Percentiles rank a stretch among this genome's conserved stretches.
These are phyloP conservation scores for Hortaea sp. DNA, from an alignment of 2,329 filamentous ascomycete genomes.

Conservation along the genomic window DNA sequence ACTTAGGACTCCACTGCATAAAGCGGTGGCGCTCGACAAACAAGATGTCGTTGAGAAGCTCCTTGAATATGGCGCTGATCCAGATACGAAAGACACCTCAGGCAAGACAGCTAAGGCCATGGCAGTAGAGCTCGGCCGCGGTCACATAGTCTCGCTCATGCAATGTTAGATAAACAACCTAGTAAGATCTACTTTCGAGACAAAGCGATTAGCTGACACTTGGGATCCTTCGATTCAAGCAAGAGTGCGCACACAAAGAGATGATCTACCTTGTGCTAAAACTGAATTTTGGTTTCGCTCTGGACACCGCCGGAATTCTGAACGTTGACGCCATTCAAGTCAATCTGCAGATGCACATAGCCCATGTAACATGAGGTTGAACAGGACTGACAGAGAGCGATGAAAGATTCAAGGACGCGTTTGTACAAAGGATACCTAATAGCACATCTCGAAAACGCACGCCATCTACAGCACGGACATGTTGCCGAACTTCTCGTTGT, in stretches of 20 bases:
- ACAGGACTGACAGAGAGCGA: no score
- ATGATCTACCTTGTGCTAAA: no score
- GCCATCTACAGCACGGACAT: conserved; percentile 76
- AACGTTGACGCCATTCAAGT: no score
- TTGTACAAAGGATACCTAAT: neutral
- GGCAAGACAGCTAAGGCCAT: neutral
- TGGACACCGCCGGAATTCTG: no score
- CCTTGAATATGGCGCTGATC: conserved; percentile 1
- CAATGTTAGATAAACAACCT: neutral
- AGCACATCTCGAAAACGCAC: neutral
- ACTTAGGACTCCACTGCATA: conserved; percentile 1
- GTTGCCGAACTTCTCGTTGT: conserved; percentile 99
- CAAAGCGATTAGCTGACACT: no score
- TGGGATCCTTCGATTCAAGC: no score
- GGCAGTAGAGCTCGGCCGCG: neutral
- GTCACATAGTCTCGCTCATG: neutral
- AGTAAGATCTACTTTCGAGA: no score
- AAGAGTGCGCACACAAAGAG: no score
- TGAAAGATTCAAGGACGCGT: neutral
- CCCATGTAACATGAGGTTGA: no score
- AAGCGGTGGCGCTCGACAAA: neutral
- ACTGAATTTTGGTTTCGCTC: no score
- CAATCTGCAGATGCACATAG: no score
- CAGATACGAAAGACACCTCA: neutral
- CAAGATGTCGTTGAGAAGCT: conserved; percentile 1